Evolutionary conservation across 2,329 filamentous ascomycete species (phyloP).

Genomic region (Fonsecaea monophora): DNA sequence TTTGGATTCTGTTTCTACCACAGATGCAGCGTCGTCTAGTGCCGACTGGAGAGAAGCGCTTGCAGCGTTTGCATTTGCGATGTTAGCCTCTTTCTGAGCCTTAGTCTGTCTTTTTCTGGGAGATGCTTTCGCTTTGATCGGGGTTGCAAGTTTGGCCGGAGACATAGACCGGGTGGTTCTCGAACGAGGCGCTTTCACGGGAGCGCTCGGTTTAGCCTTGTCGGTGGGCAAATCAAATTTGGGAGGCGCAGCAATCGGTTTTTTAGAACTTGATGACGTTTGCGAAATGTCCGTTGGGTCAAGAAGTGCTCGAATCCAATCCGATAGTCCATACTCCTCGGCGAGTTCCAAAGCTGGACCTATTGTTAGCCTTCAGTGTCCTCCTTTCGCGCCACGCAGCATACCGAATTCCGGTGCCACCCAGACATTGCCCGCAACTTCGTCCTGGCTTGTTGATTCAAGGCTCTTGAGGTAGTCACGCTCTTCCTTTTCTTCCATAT

Average conservation of each 20-base stretch:
- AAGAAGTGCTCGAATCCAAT: slow-evolving; percentile 91
- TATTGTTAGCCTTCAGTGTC: slow-evolving; percentile 34
- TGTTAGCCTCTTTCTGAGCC: slow-evolving; percentile 56
- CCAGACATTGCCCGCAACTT: slow-evolving; percentile 97
- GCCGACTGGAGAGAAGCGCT: slow-evolving; percentile 57
- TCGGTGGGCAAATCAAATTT: slow-evolving; percentile 69
- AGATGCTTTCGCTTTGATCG: slow-evolving; percentile 51
- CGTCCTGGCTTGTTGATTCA: slow-evolving; percentile 78
- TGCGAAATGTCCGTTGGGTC: slow-evolving; percentile 81
- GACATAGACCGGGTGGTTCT: slow-evolving; percentile 67
- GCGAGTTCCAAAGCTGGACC: slow-evolving; percentile 77
- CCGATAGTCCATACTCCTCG: slow-evolving; percentile 81
- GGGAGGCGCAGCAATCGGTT: slow-evolving; percentile 81
- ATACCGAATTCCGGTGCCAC: slow-evolving; percentile 77
- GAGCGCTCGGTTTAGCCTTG: slow-evolving; percentile 43
- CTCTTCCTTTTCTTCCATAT: slow-evolving; percentile 65
- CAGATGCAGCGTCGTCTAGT: slow-evolving; percentile 52
- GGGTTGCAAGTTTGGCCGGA: slow-evolving; percentile 53
- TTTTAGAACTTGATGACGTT: slow-evolving; percentile 70
- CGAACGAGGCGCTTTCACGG: slow-evolving; percentile 43
- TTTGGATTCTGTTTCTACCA: slow-evolving; percentile 40
- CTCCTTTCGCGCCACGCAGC: slow-evolving; percentile 24
- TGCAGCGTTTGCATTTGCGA: slow-evolving; percentile 56
- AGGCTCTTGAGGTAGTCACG: slow-evolving; percentile 82
- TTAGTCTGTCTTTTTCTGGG: slow-evolving; percentile 62